Evolutionary conservation across 768 basidiomycete species (phyloP), one percentile per base, ranked within the genome.

Genomic region (Galerina marginata): DNA sequence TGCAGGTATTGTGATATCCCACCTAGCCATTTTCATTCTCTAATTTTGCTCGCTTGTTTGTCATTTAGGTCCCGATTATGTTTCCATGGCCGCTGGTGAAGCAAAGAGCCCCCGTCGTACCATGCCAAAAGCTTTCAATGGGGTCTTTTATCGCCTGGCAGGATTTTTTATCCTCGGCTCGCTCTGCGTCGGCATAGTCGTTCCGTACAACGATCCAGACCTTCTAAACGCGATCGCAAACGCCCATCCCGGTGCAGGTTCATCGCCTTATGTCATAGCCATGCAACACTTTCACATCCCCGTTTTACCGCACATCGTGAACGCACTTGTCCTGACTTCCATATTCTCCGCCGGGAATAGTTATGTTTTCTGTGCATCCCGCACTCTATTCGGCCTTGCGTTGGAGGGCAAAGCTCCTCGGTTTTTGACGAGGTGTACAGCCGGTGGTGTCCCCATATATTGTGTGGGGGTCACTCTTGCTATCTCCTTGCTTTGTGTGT

Each of bases 261-360:
- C 89, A 26, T 91, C 90, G 7, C 93, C 93, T 0, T 96, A 93
- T 75, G 92, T 95, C 45, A 89, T 95, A 60, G 92, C 92, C 14
- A 92, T 95, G 81, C 76, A 77, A 56, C 80, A 82, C 42, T 79
- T 92, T 42, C 80, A 86, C 6, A 90, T 94, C 65, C 85, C 82
- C 56, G 80, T 82, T 5, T 75, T 91, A 9, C 86, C 86, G 6
- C 84, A 85, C 50, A 85, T 94, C 69, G 82, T 93, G 60, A 95
- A 93, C 70, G 91, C 85, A 3, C 74, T 84, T 48, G 74, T 93
- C 62, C 77, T 93, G 62, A 83, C 89, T 2, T 77, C 84, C 33
- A 83, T 89, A 1, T 91, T 90, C 72, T 90, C 89, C 42, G 88
- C 90, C 16, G 87, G 86, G 46, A 91, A 90, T 62, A 85, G 86